phyloP scores from a whole-genome alignment of 805 yeast species.

The Lachancea thermotolerans region DNA sequence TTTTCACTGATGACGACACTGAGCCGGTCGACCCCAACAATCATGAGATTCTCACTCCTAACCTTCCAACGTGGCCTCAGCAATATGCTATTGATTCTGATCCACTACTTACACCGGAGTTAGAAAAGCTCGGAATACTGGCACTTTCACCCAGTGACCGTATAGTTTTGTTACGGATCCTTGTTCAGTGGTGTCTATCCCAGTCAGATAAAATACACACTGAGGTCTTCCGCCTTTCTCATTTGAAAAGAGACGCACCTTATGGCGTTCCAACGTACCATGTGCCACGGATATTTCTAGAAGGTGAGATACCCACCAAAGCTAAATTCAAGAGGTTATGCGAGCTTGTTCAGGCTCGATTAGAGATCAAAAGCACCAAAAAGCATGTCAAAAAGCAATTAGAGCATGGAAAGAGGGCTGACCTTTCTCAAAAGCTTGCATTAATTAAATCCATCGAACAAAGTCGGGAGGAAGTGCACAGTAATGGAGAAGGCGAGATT shows the following conservation, averaged over 20 bases:
- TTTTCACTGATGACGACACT: slow-evolving; percentile 12
- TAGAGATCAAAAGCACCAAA: slow-evolving; percentile 21
- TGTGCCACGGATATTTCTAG: slow-evolving; percentile 22
- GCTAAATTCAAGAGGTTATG: slow-evolving; percentile 23
- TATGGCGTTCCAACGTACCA: slow-evolving; percentile 24
- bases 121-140: slow-evolving; percentile 22
- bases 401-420: slow-evolving; percentile 20
- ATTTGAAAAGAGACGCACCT: slow-evolving; percentile 24
- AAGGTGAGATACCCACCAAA: slow-evolving; percentile 19
- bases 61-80: slow-evolving; percentile 16
- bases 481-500: slow-evolving; percentile 9
- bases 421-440: slow-evolving; percentile 17
- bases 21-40: slow-evolving; percentile 18
- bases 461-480: slow-evolving; percentile 10
- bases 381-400: slow-evolving; percentile 21
- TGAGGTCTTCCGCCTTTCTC: slow-evolving; percentile 23
- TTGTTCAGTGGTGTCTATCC: slow-evolving; percentile 22
- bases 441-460: slow-evolving; percentile 18
- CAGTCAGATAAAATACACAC: slow-evolving; percentile 24
- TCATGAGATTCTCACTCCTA: slow-evolving; percentile 18
- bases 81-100: slow-evolving; percentile 16
- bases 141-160: slow-evolving; percentile 24
- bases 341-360: slow-evolving; percentile 17
- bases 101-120: slow-evolving; percentile 19
- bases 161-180: slow-evolving; percentile 18